Evolutionary conservation across 148 eudicot genomes (phyloP), one percentile per base, ranked within the genome.

Genomic region (Pouteria glomerata): DNA sequence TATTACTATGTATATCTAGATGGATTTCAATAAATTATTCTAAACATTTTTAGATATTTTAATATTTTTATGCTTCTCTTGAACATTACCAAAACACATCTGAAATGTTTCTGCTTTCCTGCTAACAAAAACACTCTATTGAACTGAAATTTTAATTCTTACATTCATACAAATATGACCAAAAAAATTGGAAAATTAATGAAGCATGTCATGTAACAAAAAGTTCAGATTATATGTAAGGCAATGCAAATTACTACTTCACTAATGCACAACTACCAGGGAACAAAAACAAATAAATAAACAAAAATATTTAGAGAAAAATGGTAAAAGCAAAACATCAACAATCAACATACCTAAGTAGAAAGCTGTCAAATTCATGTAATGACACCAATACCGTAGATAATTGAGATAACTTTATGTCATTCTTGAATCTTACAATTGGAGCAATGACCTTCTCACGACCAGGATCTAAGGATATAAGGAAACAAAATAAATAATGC

Each of bases 401-500:
- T 68, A 79, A 33, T 72, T 77, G 86, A 63, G 69, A 71, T 31
- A 89, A 41, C 44, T 73, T 70, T 60, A 66, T 74, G 73, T 74
- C 82, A 69, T 76, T 79, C 51, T 66, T 75, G 73, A 79, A 90
- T 69, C 77, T 86, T 71, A 92, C 82, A 73, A 92, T 77, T 51
- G 97, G 97, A 78, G 96, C 93, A 80, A 89, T 85, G 68, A 95
- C 92, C 69, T 91, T 91, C 63, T 70, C 90, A 34, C 88, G 90
- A 53, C 92, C 94, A 64, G 97, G 99, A 80, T 95, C 99, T 95
- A 59, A 35, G 72, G 10, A 69, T 59, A 68, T 3, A 34, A 13
- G 55, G 13, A 13, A 18, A 66, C 41, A 27, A 27, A 14, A 31
- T 41, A 30, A 21, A 65, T 44, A 58, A 47, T n/a, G 23, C n/a